phyloP scores from a whole-genome alignment of 1,284 basidiomycete species.

The Wolfiporia cocos region DNA sequence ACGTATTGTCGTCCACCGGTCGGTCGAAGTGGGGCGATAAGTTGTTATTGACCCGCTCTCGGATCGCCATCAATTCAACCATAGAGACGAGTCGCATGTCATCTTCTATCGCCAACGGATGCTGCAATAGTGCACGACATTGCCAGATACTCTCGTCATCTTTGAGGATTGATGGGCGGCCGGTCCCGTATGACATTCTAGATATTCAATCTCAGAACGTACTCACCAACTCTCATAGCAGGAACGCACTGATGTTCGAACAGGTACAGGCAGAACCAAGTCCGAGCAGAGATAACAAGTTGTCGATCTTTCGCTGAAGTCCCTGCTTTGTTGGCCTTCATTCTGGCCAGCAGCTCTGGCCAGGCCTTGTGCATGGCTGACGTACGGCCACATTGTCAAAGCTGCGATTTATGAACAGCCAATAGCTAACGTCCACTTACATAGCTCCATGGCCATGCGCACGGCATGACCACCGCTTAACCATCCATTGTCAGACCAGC shows the following conservation, averaged over 20 bases:
- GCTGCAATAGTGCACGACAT: constrained; percentile 76
- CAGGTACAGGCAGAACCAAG: constrained; percentile 88
- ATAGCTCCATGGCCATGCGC: constrained; percentile 88
- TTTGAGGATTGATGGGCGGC: constrained; percentile 84
- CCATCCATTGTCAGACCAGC: constrained; percentile 92
- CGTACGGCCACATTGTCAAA: background rate
- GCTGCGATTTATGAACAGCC: too few species aligned
- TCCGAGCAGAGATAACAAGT: constrained; percentile 74
- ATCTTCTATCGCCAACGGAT: constrained; percentile 85
- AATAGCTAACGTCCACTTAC: constrained; percentile 46
- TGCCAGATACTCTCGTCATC: constrained; percentile 87
- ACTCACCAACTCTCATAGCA: too few species aligned
- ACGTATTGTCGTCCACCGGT: constrained; percentile 61
- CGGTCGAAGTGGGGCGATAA: constrained; percentile 59
- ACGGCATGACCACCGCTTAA: constrained; percentile 88
- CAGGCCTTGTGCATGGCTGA: constrained; percentile 86
- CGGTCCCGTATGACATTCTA: constrained; percentile 89
- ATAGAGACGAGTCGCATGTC: constrained; percentile 94
- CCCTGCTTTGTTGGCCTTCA: constrained; percentile 55
- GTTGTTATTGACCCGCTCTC: constrained; percentile 68
- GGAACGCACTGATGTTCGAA: constrained; percentile 84
- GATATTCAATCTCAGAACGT: background rate
- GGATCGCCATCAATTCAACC: constrained; percentile 79
- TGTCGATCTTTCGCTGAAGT: constrained; percentile 66
- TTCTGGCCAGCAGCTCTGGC: constrained; percentile 72